A percentile compares a stretch with the other conserved stretches of the same genome.
Conservation (phyloP, 2,329 filamentous ascomycete species). For the Sodiomyces alkalinus region DNA sequence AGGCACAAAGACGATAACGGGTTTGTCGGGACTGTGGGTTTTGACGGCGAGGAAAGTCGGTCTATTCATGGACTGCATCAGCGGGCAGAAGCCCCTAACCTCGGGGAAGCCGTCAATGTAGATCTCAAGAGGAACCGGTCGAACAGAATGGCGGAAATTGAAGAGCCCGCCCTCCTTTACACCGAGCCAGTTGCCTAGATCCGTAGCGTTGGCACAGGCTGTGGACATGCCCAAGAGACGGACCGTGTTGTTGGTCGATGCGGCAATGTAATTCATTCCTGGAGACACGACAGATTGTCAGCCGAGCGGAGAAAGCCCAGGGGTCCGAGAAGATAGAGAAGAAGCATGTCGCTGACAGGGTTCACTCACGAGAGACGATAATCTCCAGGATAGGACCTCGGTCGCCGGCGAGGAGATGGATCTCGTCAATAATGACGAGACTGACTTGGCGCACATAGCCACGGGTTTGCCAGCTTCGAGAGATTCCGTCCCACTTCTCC, state of each 20-base stretch:
- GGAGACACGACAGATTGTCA: conserved; percentile 23
- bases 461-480: conserved; percentile 95
- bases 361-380: conserved; percentile 54
- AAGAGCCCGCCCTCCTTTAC: conserved; percentile 92
- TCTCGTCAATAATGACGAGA: conserved; percentile 96
- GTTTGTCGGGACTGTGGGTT: conserved; percentile 88
- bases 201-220: conserved; percentile 87
- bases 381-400: conserved; percentile 96
- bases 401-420: conserved; percentile 91
- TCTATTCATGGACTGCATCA: conserved; percentile 99
- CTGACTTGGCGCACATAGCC: conserved; percentile 91
- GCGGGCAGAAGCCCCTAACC: conserved; percentile 82
- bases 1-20: conserved; percentile 95
- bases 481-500: conserved; percentile 99
- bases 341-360: no score
- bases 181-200: conserved; percentile 90
- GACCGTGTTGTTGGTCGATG: conserved; percentile 79
- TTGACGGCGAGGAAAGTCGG: conserved; percentile 95
- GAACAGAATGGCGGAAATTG: conserved; percentile 95
- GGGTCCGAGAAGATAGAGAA: background rate
- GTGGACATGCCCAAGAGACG: conserved; percentile 97
- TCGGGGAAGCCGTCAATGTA: conserved; percentile 97
- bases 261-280: conserved; percentile 96
- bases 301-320: background rate
- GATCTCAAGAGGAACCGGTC: conserved; percentile 86